Evolutionary conservation across 2,329 filamentous ascomycete genomes (phyloP).

Genomic region (Nothopassalora personata): DNA sequence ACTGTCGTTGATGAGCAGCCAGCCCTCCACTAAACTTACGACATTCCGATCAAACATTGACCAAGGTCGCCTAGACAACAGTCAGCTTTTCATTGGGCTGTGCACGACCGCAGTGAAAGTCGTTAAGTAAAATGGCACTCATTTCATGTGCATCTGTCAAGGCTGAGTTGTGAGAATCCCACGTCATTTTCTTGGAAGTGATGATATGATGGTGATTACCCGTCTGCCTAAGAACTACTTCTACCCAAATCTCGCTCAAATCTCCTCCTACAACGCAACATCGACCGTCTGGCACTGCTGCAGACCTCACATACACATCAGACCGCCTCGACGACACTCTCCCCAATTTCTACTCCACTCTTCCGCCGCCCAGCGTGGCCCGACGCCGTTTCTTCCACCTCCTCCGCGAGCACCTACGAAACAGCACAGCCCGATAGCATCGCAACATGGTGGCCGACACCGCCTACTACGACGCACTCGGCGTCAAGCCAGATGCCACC

Average conservation of each 20-base stretch:
- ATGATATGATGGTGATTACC: not conserved
- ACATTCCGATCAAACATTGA: too few relatives aligned
- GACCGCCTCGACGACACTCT: not conserved
- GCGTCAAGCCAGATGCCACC: conserved; percentile 70
- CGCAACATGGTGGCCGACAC: conserved; percentile 80
- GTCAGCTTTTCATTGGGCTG: too few relatives aligned
- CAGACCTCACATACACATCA: not conserved
- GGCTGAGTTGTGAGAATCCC: not conserved
- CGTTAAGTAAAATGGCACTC: too few relatives aligned
- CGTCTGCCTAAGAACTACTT: too few relatives aligned
- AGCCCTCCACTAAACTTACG: too few relatives aligned
- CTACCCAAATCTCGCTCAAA: not conserved
- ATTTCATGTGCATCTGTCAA: not conserved
- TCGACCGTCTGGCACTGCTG: not conserved
- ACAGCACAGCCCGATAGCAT: not conserved
- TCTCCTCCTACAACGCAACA: not conserved
- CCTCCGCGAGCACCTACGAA: not conserved
- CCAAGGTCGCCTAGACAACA: too few relatives aligned
- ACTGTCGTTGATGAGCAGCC: too few relatives aligned
- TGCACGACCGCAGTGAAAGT: too few relatives aligned
- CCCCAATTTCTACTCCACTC: not conserved
- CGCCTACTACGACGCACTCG: conserved; percentile 85
- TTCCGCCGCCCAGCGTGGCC: not conserved
- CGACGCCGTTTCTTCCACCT: not conserved
- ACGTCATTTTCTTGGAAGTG: not conserved